Evolutionary conservation across 371 early-diverging fungal genomes (phyloP), one percentile per base, ranked within the genome.

Genomic region (Dentiscutata heterogama): DNA sequence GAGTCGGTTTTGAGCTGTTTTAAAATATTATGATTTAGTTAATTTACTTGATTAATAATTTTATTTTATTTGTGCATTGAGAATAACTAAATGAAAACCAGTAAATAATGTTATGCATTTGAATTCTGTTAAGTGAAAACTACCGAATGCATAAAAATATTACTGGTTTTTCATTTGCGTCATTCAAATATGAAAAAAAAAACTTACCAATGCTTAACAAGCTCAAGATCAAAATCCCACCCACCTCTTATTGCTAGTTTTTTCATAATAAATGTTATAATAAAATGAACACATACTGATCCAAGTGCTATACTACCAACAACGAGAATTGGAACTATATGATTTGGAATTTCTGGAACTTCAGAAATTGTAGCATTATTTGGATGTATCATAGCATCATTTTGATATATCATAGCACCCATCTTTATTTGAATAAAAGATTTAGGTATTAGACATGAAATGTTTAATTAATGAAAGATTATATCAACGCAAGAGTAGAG

Each of bases 211-310:
- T 83, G 71, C 42, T 83, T 83, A 56, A 87, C 85, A 54, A 87
- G 18, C 29, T 86, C 88, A 63, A 84, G 82, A 68, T 87, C 88
- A 74, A 87, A 83, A 54, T 82, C 78, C 84, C 84, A 85, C 46
- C 83, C 79, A 11, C 86, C 83, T 81, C 73, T 85, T 25, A 78
- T 75, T 46, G 86, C 85, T 5, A 85, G 11, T 20, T 81, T 39
- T 29, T 77, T 85, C 35, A 87, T 83, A 7, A 86, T 76, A 42
- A 83, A 74, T 0, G 83, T 70, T 14, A 87, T 73, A 29, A 82
- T 31, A n/a, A 85, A 46, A 54, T 87, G 86, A n/a, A 86, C 58
- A 1, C 84, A 4, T 11, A 86, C 82, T 0, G 86, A 77, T 4
- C 85, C 87, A 0, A 80, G 63, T 6, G 86, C 82, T 22, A 85